These are phyloP conservation scores for Xylaria nigripes DNA, from an alignment of 495 filamentous ascomycete species.

Conservation along the genomic window DNA sequence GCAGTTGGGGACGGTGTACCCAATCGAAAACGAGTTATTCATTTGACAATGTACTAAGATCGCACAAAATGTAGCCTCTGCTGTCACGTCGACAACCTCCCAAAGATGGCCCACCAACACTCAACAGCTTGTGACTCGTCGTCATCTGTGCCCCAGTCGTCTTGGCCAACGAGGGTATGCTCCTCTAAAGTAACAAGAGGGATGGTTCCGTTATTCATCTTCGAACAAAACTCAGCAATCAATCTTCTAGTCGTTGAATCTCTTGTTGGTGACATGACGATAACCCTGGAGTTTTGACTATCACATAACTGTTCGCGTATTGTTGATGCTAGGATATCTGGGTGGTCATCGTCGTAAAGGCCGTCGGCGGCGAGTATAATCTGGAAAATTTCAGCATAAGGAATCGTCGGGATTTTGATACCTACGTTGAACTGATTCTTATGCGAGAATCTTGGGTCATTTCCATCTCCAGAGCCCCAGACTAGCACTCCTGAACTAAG, in stretches of 20 bases:
- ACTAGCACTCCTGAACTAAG: conserved; percentile 31
- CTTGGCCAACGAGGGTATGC: conserved; percentile 30
- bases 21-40: background rate
- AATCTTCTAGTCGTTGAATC: conserved; percentile 34
- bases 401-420: background rate
- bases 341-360: conserved; percentile 43
- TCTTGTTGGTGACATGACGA: conserved; percentile 40
- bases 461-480: conserved; percentile 34
- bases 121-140: conserved; percentile 27
- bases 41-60: background rate
- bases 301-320: conserved; percentile 32
- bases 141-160: conserved; percentile 40
- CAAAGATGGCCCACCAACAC: conserved; percentile 43
- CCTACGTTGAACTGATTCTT: conserved; percentile 33
- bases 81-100: conserved; percentile 5
- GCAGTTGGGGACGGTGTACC: background rate
- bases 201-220: conserved; percentile 17
- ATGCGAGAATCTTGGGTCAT: conserved; percentile 25
- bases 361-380: conserved; percentile 39
- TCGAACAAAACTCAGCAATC: conserved; percentile 17
- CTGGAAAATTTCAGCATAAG: conserved; percentile 17
- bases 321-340: conserved; percentile 33
- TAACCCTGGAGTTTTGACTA: conserved; percentile 27
- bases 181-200: conserved; percentile 28
- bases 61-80: background rate